Evolutionary conservation across 176 grass and related monocot genomes (phyloP).

Genomic region (Rhipidocladum racemiflorum): DNA sequence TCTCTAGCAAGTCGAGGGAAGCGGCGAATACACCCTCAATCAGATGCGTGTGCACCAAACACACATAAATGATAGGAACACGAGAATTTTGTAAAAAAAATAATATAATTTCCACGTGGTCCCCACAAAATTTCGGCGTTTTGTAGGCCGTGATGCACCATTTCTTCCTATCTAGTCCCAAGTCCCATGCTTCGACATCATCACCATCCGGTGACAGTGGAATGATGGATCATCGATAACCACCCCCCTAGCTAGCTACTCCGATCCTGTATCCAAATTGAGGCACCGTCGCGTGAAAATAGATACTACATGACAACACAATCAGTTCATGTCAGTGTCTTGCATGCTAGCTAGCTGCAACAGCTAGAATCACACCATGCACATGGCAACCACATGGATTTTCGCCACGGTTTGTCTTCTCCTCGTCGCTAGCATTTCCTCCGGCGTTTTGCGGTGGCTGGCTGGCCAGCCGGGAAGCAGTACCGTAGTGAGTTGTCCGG

Average conservation of each 20-base stretch:
- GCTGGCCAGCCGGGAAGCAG: constrained; percentile 4
- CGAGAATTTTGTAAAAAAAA: not conserved
- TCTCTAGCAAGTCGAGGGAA: no score
- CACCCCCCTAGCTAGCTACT: not conserved
- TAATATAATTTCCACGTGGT: not conserved
- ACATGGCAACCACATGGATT: not conserved
- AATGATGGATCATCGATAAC: not conserved
- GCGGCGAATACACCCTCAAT: no score
- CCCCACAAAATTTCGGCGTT: not conserved
- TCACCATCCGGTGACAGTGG: not conserved
- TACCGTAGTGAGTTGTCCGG: constrained; percentile 10
- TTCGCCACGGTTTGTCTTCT: not conserved
- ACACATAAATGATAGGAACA: not conserved
- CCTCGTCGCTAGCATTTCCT: constrained; percentile 24
- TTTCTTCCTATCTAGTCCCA: not conserved
- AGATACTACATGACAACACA: not conserved
- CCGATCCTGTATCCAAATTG: not conserved
- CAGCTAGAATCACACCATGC: not conserved
- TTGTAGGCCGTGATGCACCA: no score
- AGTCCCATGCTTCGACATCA: not conserved
- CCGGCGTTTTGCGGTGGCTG: constrained; percentile 34
- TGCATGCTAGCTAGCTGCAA: not conserved
- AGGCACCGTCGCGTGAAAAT: not conserved
- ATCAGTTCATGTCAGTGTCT: not conserved
- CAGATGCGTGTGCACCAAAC: not conserved